Conservation (phyloP, 768 basidiomycete species). For the Flagelloscypha sp. region DNA sequence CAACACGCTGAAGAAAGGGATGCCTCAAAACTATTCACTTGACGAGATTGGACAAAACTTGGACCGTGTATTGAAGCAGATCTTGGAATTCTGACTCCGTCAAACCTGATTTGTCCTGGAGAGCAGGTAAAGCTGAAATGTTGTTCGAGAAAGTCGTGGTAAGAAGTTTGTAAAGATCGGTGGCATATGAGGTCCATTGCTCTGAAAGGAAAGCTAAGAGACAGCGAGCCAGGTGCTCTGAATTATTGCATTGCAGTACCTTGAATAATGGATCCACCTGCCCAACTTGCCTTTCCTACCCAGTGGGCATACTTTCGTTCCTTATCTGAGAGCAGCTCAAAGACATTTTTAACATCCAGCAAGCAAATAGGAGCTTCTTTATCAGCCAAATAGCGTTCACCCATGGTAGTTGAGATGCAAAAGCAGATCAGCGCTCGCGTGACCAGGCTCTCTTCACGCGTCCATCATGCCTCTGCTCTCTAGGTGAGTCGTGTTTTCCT, state of each 20-base stretch:
- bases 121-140: slow-evolving; percentile 44
- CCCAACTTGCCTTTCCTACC: slow-evolving; percentile 68
- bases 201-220: no score
- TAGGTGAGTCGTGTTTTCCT: no score
- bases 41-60: slow-evolving; percentile 48
- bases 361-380: slow-evolving; percentile 67
- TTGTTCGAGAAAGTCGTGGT: slow-evolving; percentile 58
- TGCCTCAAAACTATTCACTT: neutral
- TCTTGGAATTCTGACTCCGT: slow-evolving; percentile 57
- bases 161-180: slow-evolving; percentile 61
- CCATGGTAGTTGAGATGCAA: neutral
- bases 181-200: slow-evolving; percentile 40
- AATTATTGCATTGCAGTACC: no score
- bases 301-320: slow-evolving; percentile 80
- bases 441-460: no score
- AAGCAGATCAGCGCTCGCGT: neutral
- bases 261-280: slow-evolving; percentile 77
- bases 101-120: slow-evolving; percentile 49
- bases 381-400: slow-evolving; percentile 69
- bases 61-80: slow-evolving; percentile 62
- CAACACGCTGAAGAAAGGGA: slow-evolving; percentile 24
- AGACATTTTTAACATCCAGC: slow-evolving; percentile 59
- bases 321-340: slow-evolving; percentile 59
- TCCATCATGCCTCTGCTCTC: no score
- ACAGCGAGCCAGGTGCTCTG: no score